Evolutionary conservation across 2,329 filamentous ascomycete species (phyloP), one percentile per base, ranked within the genome.

Genomic region (Penicillium aurantiogriseum): DNA sequence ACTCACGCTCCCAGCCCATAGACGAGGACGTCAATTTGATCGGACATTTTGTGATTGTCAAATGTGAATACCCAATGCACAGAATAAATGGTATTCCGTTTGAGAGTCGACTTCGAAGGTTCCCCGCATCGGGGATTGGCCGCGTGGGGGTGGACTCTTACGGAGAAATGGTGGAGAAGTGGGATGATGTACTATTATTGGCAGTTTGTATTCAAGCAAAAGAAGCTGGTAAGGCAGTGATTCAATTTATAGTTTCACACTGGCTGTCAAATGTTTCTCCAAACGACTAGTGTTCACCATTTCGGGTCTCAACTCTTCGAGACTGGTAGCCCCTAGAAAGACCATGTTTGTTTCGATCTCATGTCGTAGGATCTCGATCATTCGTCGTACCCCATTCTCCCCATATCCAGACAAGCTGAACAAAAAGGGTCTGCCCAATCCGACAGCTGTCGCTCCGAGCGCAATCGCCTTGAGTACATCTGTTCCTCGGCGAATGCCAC

Each of bases 391-490:
- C 79, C 61, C 87, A 79, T 75, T 76, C 57, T 78, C 77, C 1
- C 86, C 87, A 63, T 88, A 89, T n/a, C 70, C 68, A 0, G 63
- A 83, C 58, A 88, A 66, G 2, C 82, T 81, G 64, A 81, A 88
- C 42, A 88, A 62, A 53, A 86, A 83, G 0, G 83, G 83, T 19
- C 87, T 75, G 0, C 87, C 87, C 10, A 90, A 74, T 0, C 86
- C 86, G 0, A 86, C 86, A 0, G 83, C 85, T 52, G 76, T 85
- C 0, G 85, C 87, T 0, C 87, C 87, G 0, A 89, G 73, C 51
- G 85, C 87, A 11, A 89, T 66, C 0, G 85, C 85, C 69, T 89
- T 89, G 63, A 90, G 79, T 3, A 89, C 82, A 65, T 90, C 87
- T 0, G 85, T 84, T 0, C 87, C 87, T 19, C 86, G 76, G n/a